Evolutionary conservation across 2,329 filamentous ascomycete species (phyloP).

Genomic region (Fusarium decemcellulare): DNA sequence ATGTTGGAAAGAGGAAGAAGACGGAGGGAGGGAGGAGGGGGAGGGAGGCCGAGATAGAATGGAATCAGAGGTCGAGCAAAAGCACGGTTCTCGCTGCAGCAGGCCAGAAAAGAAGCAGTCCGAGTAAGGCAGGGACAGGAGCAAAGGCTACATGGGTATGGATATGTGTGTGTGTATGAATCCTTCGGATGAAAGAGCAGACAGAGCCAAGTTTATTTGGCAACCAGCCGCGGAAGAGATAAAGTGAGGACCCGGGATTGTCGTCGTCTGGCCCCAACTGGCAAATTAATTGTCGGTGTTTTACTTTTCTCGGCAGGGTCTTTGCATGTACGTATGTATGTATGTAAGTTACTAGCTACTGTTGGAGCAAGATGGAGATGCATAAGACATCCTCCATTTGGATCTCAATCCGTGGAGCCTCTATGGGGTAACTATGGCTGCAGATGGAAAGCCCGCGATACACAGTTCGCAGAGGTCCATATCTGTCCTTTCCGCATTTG

Average conservation of each 20-base stretch:
- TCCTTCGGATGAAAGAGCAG: conserved; percentile 6
- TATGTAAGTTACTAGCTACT: conserved; percentile 10
- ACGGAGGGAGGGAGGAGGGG: not conserved
- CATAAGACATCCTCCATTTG: conserved; percentile 4
- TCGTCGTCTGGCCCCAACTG: conserved; percentile 14
- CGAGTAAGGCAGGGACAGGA: conserved; percentile 1
- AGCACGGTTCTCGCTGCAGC: not conserved
- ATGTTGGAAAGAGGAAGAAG: conserved; percentile 7
- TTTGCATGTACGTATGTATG: conserved; percentile 19
- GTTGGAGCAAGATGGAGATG: conserved; percentile 5
- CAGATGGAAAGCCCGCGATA: not conserved
- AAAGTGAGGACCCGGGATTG: conserved; percentile 7
- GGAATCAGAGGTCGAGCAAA: not conserved
- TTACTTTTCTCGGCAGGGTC: conserved; percentile 24
- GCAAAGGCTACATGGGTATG: not conserved
- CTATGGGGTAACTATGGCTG: not conserved
- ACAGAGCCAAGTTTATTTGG: conserved; percentile 9
- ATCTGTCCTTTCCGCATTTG: not conserved
- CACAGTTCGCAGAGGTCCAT: conserved; percentile 13
- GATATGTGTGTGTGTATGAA: not conserved
- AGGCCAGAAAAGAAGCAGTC: not conserved
- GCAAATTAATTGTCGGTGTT: conserved; percentile 20
- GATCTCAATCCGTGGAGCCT: not conserved
- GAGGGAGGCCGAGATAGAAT: not conserved
- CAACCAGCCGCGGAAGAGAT: conserved; percentile 3